phyloP scores from a whole-genome alignment of 352 stramenopile genomes.

The Pythium periplocum region DNA sequence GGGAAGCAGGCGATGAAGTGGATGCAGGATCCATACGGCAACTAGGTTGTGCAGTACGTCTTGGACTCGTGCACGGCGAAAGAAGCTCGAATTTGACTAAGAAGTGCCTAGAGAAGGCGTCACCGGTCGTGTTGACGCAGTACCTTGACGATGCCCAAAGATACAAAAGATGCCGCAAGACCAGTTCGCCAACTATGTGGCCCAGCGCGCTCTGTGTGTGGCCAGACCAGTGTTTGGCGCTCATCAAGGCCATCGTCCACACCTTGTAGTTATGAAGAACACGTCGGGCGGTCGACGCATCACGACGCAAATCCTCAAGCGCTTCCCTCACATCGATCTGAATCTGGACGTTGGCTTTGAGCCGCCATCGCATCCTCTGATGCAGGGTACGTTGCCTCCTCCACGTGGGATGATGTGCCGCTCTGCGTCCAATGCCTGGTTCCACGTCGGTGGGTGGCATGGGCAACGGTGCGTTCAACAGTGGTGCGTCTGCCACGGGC shows the following conservation, averaged over 20 bases:
- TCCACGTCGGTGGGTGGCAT: no score
- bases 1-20: conserved; percentile 96
- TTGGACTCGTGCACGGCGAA: conserved; percentile 83
- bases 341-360: conserved; percentile 57
- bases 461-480: no score
- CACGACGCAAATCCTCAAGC: conserved; percentile 94
- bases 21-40: conserved; percentile 90
- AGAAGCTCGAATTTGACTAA: conserved; percentile 97
- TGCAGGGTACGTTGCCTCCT: conserved; percentile 29
- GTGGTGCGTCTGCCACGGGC: no score
- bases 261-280: conserved; percentile 93
- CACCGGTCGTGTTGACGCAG: conserved; percentile 59
- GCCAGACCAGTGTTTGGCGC: conserved; percentile 90
- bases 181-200: conserved; percentile 99
- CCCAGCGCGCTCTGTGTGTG: conserved; percentile 95
- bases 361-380: conserved; percentile 4
- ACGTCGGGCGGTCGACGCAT: conserved; percentile 93
- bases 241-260: conserved; percentile 94
- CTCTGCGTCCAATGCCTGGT: background rate
- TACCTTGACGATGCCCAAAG: conserved; percentile 79
- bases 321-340: conserved; percentile 95
- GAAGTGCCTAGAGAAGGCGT: conserved; percentile 96
- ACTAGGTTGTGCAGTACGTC: conserved; percentile 92
- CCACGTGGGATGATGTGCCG: conserved; percentile 11
- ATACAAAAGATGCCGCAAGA: conserved; percentile 95